Evolutionary conservation across 140 eudicot genomes (phyloP).

Genomic region (Anethum foeniculum): DNA sequence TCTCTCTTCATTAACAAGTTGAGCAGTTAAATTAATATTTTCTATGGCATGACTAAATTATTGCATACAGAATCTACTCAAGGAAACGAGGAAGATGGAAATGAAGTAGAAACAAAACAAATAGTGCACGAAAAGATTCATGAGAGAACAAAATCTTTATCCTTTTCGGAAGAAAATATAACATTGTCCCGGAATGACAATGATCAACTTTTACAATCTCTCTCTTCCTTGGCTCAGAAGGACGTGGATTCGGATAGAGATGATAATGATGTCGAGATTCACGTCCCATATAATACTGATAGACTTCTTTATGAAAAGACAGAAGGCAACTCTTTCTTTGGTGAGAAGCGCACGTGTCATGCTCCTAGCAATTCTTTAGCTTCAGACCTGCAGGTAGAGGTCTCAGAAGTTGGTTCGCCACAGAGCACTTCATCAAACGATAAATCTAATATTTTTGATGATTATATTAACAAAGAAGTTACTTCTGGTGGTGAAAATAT

Average conservation of each 20-base stretch:
- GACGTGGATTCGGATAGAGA: constrained; percentile 11
- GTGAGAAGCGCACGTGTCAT: constrained; percentile 27
- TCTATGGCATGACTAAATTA: constrained; percentile 6
- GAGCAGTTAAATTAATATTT: not conserved
- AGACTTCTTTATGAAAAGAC: constrained; percentile 14
- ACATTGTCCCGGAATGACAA: constrained; percentile 16
- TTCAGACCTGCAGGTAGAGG: constrained; percentile 83
- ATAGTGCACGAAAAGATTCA: constrained; percentile 18
- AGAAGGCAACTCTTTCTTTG: constrained; percentile 26
- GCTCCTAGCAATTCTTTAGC: constrained; percentile 45
- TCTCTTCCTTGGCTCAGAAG: constrained; percentile 18
- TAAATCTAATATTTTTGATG: constrained; percentile 18
- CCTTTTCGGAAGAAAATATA: constrained; percentile 29
- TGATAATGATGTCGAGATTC: constrained; percentile 13
- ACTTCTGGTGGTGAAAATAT: constrained; percentile 20
- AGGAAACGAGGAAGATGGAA: constrained; percentile 18
- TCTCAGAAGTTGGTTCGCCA: constrained; percentile 54
- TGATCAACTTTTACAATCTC: constrained; percentile 28
- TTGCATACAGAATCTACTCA: constrained; percentile 18
- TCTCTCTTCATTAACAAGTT: not conserved
- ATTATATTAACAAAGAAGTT: constrained; percentile 27
- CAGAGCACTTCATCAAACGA: constrained; percentile 21
- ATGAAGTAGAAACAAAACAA: constrained; percentile 25
- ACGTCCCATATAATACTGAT: constrained; percentile 6
- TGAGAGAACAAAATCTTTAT: constrained; percentile 17